Evolutionary conservation across 306 rosid genomes (phyloP).

Genomic region (Fagus sylvatica): DNA sequence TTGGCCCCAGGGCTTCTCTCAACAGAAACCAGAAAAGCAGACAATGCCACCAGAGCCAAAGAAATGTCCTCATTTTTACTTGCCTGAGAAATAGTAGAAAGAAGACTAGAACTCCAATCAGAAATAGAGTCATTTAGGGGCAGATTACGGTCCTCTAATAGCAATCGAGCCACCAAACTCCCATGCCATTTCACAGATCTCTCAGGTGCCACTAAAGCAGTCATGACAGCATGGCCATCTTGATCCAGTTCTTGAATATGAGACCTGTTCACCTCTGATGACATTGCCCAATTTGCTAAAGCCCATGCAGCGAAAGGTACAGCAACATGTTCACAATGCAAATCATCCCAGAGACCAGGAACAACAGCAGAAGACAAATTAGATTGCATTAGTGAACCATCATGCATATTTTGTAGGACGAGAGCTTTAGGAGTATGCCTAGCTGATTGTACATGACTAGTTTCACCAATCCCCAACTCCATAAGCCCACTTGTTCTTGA

Average conservation of each 20-base stretch:
- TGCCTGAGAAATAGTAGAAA: conserved; percentile 82
- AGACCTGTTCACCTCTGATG: conserved; percentile 73
- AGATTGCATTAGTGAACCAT: conserved; percentile 30
- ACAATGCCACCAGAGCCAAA: conserved; percentile 73
- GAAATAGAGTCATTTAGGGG: conserved; percentile 78
- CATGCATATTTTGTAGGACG: conserved; percentile 44
- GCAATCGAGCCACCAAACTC: conserved; percentile 73
- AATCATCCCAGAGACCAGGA: conserved; percentile 99
- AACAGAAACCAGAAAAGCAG: conserved; percentile 84
- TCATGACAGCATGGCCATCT: conserved; percentile 86
- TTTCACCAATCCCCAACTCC: conserved; percentile 46
- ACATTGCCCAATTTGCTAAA: conserved; percentile 87
- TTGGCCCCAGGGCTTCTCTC: conserved; percentile 71
- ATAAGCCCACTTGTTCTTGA: conserved; percentile 47
- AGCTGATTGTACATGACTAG: conserved; percentile 31
- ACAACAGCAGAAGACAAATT: conserved; percentile 62
- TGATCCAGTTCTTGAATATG: conserved; percentile 80
- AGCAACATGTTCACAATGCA: conserved; percentile 89
- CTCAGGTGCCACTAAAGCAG: conserved; percentile 92
- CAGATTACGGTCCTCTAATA: conserved; percentile 69
- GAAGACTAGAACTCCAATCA: conserved; percentile 92
- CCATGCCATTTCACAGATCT: conserved; percentile 99
- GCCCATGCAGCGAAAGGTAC: conserved; percentile 99
- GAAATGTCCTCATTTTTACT: conserved; percentile 76
- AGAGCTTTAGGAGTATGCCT: conserved; percentile 30